Percentiles rank a stretch among this genome's conserved stretches.
These are phyloP conservation scores for Termitomyces sp. DNA, from an alignment of 768 basidiomycete genomes.

Conservation along the genomic window DNA sequence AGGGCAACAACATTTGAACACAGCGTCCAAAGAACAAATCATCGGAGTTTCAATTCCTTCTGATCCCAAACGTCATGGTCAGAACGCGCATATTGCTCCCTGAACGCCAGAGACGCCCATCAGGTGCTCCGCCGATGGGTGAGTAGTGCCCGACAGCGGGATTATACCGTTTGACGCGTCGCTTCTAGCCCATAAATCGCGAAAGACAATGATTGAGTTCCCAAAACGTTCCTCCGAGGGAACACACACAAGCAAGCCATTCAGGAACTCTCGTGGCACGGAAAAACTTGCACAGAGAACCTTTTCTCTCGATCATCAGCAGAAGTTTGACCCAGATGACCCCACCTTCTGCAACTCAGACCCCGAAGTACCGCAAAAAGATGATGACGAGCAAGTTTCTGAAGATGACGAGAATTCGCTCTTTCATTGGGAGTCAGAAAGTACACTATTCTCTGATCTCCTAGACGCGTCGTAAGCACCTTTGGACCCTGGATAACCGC, in stretches of 20 bases:
- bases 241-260: neutral
- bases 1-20: slow-evolving; percentile 9
- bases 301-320: neutral
- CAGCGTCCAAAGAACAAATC: slow-evolving; percentile 16
- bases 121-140: neutral
- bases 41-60: slow-evolving; percentile 38
- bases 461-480: slow-evolving; percentile 34
- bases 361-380: neutral
- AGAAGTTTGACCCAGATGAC: slow-evolving; percentile 12
- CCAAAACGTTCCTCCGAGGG: neutral
- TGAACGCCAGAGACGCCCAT: slow-evolving; percentile 1
- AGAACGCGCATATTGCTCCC: slow-evolving; percentile 7
- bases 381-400: slow-evolving; percentile 10
- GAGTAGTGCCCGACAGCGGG: neutral
- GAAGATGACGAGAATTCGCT: slow-evolving; percentile 22
- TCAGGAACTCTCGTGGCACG: neutral
- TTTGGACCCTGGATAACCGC: slow-evolving; percentile 1
- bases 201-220: neutral
- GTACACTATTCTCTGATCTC: slow-evolving; percentile 44
- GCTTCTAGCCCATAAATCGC: neutral
- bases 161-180: neutral
- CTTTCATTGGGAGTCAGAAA: slow-evolving; percentile 49
- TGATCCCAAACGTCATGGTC: slow-evolving; percentile 12
- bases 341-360: slow-evolving; percentile 11
- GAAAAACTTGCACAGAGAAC: neutral